These are phyloP conservation scores for Trichomonascaceae sp. DNA, from an alignment of 1,139 yeast genomes.

Conservation along the genomic window DNA sequence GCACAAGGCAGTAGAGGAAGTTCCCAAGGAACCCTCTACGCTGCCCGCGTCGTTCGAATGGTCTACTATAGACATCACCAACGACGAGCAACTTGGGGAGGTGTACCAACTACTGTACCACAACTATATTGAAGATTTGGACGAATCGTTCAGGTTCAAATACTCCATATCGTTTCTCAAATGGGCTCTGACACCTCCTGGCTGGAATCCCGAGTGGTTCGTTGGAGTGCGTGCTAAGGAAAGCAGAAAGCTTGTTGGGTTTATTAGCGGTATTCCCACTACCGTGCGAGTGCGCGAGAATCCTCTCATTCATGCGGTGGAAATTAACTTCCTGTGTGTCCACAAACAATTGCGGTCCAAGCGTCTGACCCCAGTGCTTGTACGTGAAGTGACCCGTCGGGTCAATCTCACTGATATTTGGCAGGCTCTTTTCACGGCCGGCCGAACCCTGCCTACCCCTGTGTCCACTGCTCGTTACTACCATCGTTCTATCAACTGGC, in stretches of 20 bases:
- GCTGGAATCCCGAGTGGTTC: constrained; percentile 82
- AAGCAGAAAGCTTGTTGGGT: constrained; percentile 71
- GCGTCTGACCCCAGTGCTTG: constrained; percentile 85
- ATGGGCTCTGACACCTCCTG: constrained; percentile 95
- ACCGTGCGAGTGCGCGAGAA: constrained; percentile 49
- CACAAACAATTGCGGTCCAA: constrained; percentile 91
- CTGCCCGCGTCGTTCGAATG: constrained; percentile 76
- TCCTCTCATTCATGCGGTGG: constrained; percentile 50
- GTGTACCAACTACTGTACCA: constrained; percentile 71
- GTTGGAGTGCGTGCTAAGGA: constrained; percentile 82
- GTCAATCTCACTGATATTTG: constrained; percentile 75
- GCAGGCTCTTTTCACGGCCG: constrained; percentile 96
- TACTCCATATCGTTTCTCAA: constrained; percentile 71
- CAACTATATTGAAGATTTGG: constrained; percentile 89
- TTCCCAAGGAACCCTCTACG: constrained; percentile 57
- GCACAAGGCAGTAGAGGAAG: constrained; percentile 52
- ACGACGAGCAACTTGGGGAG: constrained; percentile 48
- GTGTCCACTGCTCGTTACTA: constrained; percentile 82
- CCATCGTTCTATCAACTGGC: constrained; percentile 92
- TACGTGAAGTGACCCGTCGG: constrained; percentile 87
- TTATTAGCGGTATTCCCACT: constrained; percentile 83
- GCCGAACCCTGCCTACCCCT: constrained; percentile 83
- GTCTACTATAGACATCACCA: constrained; percentile 62
- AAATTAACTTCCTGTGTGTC: constrained; percentile 85
- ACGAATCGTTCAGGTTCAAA: constrained; percentile 82